phyloP scores from a whole-genome alignment of 192 early-diverging fungal genomes.

The Podila minutissima region DNA sequence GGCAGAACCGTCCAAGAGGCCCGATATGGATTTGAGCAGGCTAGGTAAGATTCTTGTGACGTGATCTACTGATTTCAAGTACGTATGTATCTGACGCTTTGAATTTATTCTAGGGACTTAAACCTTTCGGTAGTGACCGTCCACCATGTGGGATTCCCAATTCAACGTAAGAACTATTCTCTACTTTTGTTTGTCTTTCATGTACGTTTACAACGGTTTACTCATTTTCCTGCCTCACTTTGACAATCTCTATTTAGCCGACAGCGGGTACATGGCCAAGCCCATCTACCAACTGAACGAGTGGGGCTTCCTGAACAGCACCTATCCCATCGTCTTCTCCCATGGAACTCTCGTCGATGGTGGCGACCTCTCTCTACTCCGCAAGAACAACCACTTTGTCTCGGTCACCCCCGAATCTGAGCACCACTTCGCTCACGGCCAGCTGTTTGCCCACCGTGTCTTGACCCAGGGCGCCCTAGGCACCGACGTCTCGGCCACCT shows the following conservation, averaged over 20 bases:
- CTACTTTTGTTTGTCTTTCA: not conserved
- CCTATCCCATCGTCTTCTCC: conserved; percentile 3
- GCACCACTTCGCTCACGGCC: conserved; percentile 1
- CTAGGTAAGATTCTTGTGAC: too few relatives aligned
- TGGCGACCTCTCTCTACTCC: not conserved
- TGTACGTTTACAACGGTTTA: too few relatives aligned
- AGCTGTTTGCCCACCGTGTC: not conserved
- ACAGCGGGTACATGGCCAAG: not conserved
- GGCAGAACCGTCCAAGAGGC: not conserved
- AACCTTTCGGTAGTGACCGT: too few relatives aligned
- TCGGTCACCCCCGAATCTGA: conserved; percentile 8
- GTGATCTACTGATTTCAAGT: too few relatives aligned
- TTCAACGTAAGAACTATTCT: too few relatives aligned
- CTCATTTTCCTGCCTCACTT: too few relatives aligned
- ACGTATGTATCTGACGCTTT: too few relatives aligned
- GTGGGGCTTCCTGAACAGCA: not conserved
- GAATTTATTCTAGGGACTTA: too few relatives aligned
- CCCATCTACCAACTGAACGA: conserved; percentile 4
- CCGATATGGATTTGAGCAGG: not conserved
- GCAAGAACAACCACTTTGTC: conserved; percentile 1
- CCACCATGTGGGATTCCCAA: too few relatives aligned
- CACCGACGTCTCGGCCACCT: conserved; percentile 3
- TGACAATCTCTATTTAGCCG: not conserved
- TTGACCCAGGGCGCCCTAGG: not conserved
- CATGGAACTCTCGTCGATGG: not conserved